These are phyloP conservation scores for Fimicolochytrium jonesii DNA, from an alignment of 192 early-diverging fungal species.

Conservation along the genomic window DNA sequence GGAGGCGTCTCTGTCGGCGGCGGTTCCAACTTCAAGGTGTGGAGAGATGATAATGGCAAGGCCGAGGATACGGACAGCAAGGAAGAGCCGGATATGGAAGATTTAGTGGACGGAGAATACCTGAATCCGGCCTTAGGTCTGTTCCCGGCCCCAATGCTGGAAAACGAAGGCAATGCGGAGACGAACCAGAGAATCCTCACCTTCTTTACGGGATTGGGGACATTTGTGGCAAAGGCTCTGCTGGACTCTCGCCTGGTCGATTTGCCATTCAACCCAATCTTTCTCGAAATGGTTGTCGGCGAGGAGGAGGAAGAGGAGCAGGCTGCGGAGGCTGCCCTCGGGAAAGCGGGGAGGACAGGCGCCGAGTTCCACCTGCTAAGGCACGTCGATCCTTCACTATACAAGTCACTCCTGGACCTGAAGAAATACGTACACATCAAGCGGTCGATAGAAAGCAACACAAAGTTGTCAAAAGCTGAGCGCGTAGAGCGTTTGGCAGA, in stretches of 20 bases:
- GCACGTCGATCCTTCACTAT: slow-evolving; percentile 62
- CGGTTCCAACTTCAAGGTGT: slow-evolving; percentile 42
- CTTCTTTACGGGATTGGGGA: slow-evolving; percentile 73
- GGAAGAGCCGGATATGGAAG: not conserved
- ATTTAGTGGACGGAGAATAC: not conserved
- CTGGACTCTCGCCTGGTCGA: slow-evolving; percentile 84
- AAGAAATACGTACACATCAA: slow-evolving; percentile 63
- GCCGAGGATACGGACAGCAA: not conserved
- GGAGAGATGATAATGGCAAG: slow-evolving; percentile 55
- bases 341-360: not conserved
- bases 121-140: slow-evolving; percentile 29
- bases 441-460: slow-evolving; percentile 49
- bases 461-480: slow-evolving; percentile 43
- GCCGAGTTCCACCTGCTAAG: slow-evolving; percentile 28
- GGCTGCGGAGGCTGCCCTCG: slow-evolving; percentile 11
- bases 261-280: slow-evolving; percentile 69
- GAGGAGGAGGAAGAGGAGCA: slow-evolving; percentile 36
- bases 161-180: slow-evolving; percentile 16
- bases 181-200: slow-evolving; percentile 44
- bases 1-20: slow-evolving; percentile 23
- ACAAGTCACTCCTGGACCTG: slow-evolving; percentile 62
- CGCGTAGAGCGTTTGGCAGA: slow-evolving; percentile 36
- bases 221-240: slow-evolving; percentile 84
- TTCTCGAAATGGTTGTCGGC: slow-evolving; percentile 67
- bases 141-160: slow-evolving; percentile 30